Evolutionary conservation across 352 stramenopile genomes (phyloP).

Genomic region (Phytopythium helicoides): DNA sequence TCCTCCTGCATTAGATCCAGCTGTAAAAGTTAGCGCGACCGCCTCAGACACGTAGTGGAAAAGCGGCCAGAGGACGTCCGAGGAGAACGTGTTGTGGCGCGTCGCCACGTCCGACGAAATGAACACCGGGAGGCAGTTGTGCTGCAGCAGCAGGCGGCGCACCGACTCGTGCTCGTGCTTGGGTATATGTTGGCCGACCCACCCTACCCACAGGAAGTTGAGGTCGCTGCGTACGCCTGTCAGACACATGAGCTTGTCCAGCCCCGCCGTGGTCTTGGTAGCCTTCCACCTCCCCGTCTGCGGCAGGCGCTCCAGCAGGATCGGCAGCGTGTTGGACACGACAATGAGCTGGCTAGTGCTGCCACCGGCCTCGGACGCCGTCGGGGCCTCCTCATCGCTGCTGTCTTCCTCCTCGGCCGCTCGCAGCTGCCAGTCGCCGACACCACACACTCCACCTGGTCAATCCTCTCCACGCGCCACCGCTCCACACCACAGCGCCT

Average conservation of each 20-base stretch:
- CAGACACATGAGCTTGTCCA: conserved; percentile 84
- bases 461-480: too few species aligned
- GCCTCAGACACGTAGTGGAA: conserved; percentile 90
- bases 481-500: too few species aligned
- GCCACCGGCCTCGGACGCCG: conserved; percentile 2
- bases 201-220: conserved; percentile 87
- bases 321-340: conserved; percentile 85
- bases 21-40: conserved; percentile 42
- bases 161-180: conserved; percentile 79
- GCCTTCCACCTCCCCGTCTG: conserved; percentile 82
- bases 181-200: conserved; percentile 85
- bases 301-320: conserved; percentile 68
- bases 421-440: conserved; percentile 46
- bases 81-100: conserved; percentile 87
- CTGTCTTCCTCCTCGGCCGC: conserved; percentile 62
- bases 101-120: conserved; percentile 79
- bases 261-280: conserved; percentile 80
- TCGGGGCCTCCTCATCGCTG: conserved; percentile 45
- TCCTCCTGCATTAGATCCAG: conserved; percentile 22
- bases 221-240: conserved; percentile 63
- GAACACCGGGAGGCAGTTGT: conserved; percentile 89
- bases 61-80: conserved; percentile 89
- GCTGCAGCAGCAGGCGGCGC: conserved; percentile 69
- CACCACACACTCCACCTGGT: too few species aligned
- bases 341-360: conserved; percentile 73